Evolutionary conservation across 169 alveolate species (phyloP), one percentile per base, ranked within the genome.

Genomic region (Plasmodium yoelii): DNA sequence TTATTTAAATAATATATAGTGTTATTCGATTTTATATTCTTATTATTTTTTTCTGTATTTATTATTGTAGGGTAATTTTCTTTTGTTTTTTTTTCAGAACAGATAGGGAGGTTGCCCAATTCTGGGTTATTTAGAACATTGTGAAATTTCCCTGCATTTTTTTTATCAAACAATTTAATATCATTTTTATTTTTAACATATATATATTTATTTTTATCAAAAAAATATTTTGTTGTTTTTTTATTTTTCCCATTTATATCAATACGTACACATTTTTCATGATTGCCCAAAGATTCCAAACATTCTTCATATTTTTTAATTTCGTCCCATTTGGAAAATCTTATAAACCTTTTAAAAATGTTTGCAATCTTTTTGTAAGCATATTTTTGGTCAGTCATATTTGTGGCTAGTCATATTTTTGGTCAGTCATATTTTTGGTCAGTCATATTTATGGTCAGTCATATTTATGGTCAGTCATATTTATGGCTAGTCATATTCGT

Each of bases 161-260:
- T 56, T 26, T 56, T 57, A 18, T 75, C 88, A 44, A 75, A 64
- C 6, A 22, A 15, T 42, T 64, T 55, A 34, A 75, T 63, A 9
- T 75, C 75, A 18, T 19, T 59, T 34, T 28, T 75, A 44, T 19
- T 75, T 22, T 34, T 46, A 64, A 75, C 70, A 22, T 75, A 75
- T 55, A 75, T 56, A 42, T 75, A 75, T 18, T 75, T 75, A 51
- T 75, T 39, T 12, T 64, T 75, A 8, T 75, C 69, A 24, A 75
- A 75, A 51, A 75, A 75, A 56, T 75, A 75, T 22, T 46, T 63
- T 44, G 70, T 47, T 9, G 51, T 7, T 57, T 75, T 75, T 26
- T 75, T 57, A 13, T 22, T 75, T 46, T 18, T 75, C 15, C 88
- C 73, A 12, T 75, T 75, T 1, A 75, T 51, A 44, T 75, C 88